A percentile compares a stretch with the other conserved stretches of the same genome.
phyloP scores from a whole-genome alignment of 1,284 basidiomycete species.

The Ceratobasidium sp. region DNA sequence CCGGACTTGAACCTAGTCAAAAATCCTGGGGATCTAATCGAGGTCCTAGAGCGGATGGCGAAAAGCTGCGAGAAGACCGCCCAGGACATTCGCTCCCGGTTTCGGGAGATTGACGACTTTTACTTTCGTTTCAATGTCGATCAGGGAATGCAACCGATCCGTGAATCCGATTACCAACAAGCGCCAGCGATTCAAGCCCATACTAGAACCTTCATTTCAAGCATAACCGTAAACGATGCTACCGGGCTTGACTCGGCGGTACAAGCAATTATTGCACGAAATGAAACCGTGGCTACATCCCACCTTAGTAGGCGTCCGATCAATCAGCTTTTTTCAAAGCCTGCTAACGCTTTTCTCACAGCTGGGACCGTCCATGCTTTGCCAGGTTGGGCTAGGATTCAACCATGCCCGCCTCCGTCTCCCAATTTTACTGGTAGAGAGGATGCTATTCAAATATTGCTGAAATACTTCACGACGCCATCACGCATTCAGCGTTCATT shows the following conservation, averaged over 20 bases:
- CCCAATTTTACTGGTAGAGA: not conserved
- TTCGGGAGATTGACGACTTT: not conserved
- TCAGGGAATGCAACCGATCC: constrained; percentile 4
- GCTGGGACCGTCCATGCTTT: not conserved
- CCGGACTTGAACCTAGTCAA: not conserved
- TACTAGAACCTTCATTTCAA: not conserved
- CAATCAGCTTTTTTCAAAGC: not conserved
- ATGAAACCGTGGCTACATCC: not conserved
- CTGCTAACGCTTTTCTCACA: not conserved
- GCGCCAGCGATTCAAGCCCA: not conserved
- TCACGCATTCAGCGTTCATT: not conserved
- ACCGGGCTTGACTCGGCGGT: not conserved
- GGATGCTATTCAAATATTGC: not conserved
- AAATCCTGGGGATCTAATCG: not conserved
- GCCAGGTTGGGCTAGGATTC: not conserved
- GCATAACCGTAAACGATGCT: too few species aligned
- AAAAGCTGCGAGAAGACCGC: constrained; percentile 3
- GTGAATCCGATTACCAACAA: not conserved
- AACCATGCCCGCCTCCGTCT: constrained; percentile 17
- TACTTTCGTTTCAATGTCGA: constrained; percentile 29
- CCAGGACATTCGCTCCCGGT: constrained; percentile 5
- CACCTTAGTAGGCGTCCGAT: not conserved
- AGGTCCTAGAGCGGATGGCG: not conserved
- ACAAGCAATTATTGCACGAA: not conserved
- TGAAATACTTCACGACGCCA: not conserved